Conservation (phyloP, 1,139 yeast genomes). For the Hansenula anomala region DNA sequence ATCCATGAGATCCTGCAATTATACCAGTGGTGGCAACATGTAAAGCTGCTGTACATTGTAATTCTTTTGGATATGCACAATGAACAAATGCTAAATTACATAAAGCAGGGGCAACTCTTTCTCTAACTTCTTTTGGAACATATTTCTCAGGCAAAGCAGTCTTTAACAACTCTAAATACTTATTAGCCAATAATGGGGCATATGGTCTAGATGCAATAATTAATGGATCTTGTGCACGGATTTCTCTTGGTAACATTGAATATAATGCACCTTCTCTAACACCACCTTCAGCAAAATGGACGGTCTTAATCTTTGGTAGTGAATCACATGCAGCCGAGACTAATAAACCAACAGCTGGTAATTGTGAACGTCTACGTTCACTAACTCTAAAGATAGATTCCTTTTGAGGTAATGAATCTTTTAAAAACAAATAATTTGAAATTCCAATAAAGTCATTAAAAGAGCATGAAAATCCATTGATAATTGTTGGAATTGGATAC, state of each 20-base stretch:
- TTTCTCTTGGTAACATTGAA: constrained; percentile 47
- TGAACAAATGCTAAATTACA: constrained; percentile 68
- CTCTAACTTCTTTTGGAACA: constrained; percentile 51
- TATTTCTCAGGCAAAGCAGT: constrained; percentile 47
- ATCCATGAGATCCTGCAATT: constrained; percentile 64
- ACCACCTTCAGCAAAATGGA: constrained; percentile 67
- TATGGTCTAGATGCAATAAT: constrained; percentile 59
- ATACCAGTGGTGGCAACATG: constrained; percentile 65
- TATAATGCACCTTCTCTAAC: constrained; percentile 67
- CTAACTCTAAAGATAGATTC: constrained; percentile 52
- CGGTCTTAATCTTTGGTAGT: constrained; percentile 51
- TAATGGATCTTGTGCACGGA: constrained; percentile 59
- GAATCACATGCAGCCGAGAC: constrained; percentile 54
- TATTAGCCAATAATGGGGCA: constrained; percentile 53
- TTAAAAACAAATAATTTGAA: constrained; percentile 43
- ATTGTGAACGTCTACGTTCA: constrained; percentile 53
- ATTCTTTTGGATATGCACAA: constrained; percentile 64
- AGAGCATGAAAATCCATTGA: constrained; percentile 58
- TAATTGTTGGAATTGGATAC: constrained; percentile 57
- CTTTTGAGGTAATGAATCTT: constrained; percentile 23
- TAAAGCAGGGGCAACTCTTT: constrained; percentile 58
- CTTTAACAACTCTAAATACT: constrained; percentile 43
- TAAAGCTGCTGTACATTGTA: constrained; percentile 66
- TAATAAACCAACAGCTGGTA: constrained; percentile 61
- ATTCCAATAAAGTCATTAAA: constrained; percentile 42